Base-by-base conservation (phyloP, 1,284 basidiomycete genomes). In the Pseudozyma sp. region DNA sequence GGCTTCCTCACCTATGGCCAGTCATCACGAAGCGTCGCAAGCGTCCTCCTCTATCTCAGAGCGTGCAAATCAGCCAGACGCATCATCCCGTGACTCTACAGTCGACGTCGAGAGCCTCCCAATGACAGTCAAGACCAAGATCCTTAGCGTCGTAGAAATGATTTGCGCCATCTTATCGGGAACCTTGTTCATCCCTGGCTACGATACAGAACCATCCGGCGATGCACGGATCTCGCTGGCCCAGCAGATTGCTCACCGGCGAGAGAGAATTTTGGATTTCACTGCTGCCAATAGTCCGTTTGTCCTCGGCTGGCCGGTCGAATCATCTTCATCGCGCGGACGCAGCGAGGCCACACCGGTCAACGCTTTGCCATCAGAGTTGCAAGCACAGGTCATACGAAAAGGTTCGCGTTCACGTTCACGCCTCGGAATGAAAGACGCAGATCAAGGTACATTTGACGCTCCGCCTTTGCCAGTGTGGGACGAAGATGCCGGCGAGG, bases 71-170 rank as follows among this genome's bases (percentile, higher is more conserved):
- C 45, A 25, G 25, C 5, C 36, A n/a, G 42, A 45, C 10, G 8
- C 43, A 10, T 2, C 50, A 40, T 6, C 13, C 1, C 19, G 35
- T n/a, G 40, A 34, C 12, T 7, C 50, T 2, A 47, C 42, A 25
- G 31, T 59, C 34, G 60, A 72, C 21, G 47, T 68, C 21, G 73
- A 76, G n/a, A 57, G 53, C 25, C 52, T 75, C 9, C 69, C 73
- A 7, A 70, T 78, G 59, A 61, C 69, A 1, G 52, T 65, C 45
- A 70, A 71, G 45, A 62, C 65, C 35, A 71, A 71, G 55, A 54
- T 79, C 12, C 67, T 82, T 31, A 69, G 65, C 70, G 73, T 81
- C 25, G 44, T 69, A 56, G 81, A 81, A 55, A 76, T 80, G 67
- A 64, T 83, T 14, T 66, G 71, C 60, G 57, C 77, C 43, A 70